Base-by-base conservation (phyloP, 345 rosid species). In the Populus nigra region DNA sequence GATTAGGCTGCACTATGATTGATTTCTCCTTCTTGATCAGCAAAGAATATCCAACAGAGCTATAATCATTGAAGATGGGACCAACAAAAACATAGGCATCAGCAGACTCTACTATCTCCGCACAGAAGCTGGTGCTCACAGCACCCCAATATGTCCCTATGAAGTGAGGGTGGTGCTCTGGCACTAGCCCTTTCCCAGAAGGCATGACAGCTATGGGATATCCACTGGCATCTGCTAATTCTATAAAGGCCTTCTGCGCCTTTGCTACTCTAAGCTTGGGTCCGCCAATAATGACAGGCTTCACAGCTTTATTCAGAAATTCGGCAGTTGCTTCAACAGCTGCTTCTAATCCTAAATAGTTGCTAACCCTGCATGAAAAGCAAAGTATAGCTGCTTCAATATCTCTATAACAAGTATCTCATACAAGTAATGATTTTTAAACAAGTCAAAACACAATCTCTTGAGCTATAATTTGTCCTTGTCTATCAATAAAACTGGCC, bases 61-160 rank as follows among this genome's bases (percentile, higher is more conserved):
- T 91, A 73, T 91, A 89, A 77, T 89, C 95, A 25, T 91, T 89
- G 83, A 91, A 89, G 74, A 89, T 89, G 31, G 95, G 90, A n/a
- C 95, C 95, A 29, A 84, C 89, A 76, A 91, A 89, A 43, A 91
- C 55, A 75, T 91, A 91, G n/a, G 90, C 91, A 85, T 91, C 95
- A 4, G 95, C 89, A 16, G 95, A 91, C 81, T 91, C 95, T 76
- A 91, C 93, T 17, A 91, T 89, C 83, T 91, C 93, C 76, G 89
- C 91, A 0, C 85, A 82, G 79, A 89, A 88, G 84, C 83, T 76
- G 20, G 95, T 84, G 68, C 95, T 91, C 53, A 89, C 93, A 68
- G 93, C 93, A 59, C 95, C 95, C 95, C 95, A 91, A 49, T 89
- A 91, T 18, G 95, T 91, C 57, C 95, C 95, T 3, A 88, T 91